Evolutionary conservation across 78 protist species (phyloP).

Genomic region (Guillardia theta): DNA sequence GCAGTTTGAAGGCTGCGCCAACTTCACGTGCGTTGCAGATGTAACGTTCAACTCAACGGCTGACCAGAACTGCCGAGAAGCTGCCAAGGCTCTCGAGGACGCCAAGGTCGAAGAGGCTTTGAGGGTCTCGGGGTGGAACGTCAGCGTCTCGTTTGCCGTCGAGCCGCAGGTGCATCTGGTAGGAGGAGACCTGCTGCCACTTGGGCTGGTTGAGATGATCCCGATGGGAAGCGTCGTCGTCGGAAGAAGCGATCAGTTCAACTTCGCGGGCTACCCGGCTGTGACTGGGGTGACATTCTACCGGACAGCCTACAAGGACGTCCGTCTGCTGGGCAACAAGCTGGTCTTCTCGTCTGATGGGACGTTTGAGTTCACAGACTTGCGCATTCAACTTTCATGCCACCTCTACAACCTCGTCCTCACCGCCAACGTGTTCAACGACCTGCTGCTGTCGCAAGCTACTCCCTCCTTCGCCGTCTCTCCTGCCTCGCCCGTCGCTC

Average conservation of each 20-base stretch:
- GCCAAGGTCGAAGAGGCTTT: too few species aligned
- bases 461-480: background rate
- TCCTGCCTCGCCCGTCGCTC: background rate
- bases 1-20: too few species aligned
- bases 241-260: background rate
- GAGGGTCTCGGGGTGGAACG: too few species aligned
- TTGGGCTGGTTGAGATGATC: background rate
- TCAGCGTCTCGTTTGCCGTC: too few species aligned
- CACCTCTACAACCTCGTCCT: background rate
- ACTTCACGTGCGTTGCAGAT: too few species aligned
- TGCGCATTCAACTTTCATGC: background rate
- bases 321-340: background rate
- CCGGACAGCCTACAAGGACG: background rate
- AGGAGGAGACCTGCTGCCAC: too few species aligned
- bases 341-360: background rate
- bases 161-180: too few species aligned
- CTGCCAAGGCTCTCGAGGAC: too few species aligned
- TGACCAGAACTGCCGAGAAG: too few species aligned
- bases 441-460: background rate
- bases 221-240: background rate
- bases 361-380: background rate
- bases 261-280: background rate
- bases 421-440: background rate
- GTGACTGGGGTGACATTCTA: background rate
- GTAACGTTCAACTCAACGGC: too few species aligned